Percentiles rank a stretch among this genome's conserved stretches.
Evolutionary conservation across 2,329 filamentous ascomycete genomes (phyloP).

Genomic region (Paraphoma chrysanthemicola): DNA sequence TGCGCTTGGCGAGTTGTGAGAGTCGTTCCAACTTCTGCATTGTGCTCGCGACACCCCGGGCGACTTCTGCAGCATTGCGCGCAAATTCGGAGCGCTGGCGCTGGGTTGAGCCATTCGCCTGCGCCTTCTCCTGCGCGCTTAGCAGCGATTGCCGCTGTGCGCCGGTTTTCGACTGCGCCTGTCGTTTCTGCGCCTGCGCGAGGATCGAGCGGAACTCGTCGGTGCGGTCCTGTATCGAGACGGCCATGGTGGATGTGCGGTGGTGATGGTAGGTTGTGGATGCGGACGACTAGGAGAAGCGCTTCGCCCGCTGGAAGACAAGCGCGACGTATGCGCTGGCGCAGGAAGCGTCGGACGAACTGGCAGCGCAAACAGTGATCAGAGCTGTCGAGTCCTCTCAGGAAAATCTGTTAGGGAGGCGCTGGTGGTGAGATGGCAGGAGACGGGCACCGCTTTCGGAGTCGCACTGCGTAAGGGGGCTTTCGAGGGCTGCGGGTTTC

Average conservation of each 20-base stretch:
- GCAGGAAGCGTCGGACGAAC: neutral
- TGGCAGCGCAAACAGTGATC: neutral
- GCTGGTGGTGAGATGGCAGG: neutral
- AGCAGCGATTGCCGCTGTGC: conserved; percentile 83
- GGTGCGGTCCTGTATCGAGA: conserved; percentile 94
- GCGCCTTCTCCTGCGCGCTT: conserved; percentile 68
- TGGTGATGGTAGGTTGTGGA: conserved; percentile 12
- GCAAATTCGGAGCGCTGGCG: conserved; percentile 84
- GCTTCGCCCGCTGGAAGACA: conserved; percentile 10
- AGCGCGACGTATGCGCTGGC: conserved; percentile 13
- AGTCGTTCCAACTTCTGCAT: conserved; percentile 96
- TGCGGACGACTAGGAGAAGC: conserved; percentile 4
- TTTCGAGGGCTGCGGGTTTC: neutral
- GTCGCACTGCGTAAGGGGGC: neutral
- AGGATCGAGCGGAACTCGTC: conserved; percentile 94
- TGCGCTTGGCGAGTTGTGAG: conserved; percentile 91
- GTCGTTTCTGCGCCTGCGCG: conserved; percentile 79
- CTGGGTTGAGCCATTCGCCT: conserved; percentile 61
- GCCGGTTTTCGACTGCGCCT: conserved; percentile 76
- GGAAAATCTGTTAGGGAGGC: neutral
- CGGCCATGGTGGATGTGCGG: conserved; percentile 54
- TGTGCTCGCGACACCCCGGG: conserved; percentile 86
- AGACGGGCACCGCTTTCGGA: neutral
- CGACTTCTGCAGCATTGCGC: conserved; percentile 87
- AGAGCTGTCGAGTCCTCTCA: neutral